Conservation (phyloP, 306 rosid species). For the Cucumis sativus region DNA sequence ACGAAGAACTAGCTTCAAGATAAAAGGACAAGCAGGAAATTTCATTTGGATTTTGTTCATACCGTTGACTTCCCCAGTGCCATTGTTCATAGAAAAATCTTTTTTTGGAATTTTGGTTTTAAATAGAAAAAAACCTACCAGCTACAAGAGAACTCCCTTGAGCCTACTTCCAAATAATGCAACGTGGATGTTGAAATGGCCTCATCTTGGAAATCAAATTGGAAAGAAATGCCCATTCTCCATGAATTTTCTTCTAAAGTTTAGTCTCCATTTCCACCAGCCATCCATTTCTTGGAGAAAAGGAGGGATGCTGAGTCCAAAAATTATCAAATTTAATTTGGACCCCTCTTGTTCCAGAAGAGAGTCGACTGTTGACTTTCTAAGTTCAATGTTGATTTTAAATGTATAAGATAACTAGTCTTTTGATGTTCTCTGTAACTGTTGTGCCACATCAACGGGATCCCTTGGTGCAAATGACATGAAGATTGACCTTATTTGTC, state of each 20-base stretch:
- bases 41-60: background rate
- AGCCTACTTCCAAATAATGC: background rate
- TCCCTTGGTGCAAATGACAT: too few species aligned
- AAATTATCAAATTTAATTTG: background rate
- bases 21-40: too few species aligned
- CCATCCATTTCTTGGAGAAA: background rate
- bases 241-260: background rate
- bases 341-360: background rate
- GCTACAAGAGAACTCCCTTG: background rate
- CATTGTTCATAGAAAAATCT: background rate
- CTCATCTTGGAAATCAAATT: background rate
- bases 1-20: background rate
- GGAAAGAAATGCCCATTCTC: background rate
- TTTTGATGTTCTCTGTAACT: too few species aligned
- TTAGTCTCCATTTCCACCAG: background rate
- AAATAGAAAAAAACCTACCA: background rate
- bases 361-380: background rate
- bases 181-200: background rate
- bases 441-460: too few species aligned
- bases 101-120: background rate
- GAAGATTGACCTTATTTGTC: too few species aligned
- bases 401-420: background rate
- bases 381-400: background rate
- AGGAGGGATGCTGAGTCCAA: background rate
- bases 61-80: background rate